Evolutionary conservation across 2,329 filamentous ascomycete genomes (phyloP).

Genomic region (Penicillium polonicum): DNA sequence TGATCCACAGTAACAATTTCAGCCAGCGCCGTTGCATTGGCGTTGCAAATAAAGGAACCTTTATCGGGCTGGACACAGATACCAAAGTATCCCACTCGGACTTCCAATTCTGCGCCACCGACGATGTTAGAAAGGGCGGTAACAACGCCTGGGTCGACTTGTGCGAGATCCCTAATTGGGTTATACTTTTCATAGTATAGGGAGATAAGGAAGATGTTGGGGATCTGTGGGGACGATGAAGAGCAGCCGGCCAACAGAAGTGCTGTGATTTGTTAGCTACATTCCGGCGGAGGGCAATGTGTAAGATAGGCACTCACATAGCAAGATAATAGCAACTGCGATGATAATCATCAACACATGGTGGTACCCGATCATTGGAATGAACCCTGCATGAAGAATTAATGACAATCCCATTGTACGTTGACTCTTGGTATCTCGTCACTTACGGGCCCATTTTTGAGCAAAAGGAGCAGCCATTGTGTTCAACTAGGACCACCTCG

Average conservation of each 20-base stretch:
- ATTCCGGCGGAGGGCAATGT: slow-evolving; percentile 9
- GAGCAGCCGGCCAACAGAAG: slow-evolving; percentile 93
- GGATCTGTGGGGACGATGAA: slow-evolving; percentile 91
- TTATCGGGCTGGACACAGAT: slow-evolving; percentile 93
- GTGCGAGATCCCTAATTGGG: slow-evolving; percentile 76
- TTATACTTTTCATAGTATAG: slow-evolving; percentile 91
- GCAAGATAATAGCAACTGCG: slow-evolving; percentile 84
- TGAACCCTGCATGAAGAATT: slow-evolving; percentile 46
- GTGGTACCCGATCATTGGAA: slow-evolving; percentile 66
- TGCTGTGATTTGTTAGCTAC: slow-evolving; percentile 54
- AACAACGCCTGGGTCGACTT: slow-evolving; percentile 86
- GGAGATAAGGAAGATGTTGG: slow-evolving; percentile 95
- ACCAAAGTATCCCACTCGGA: slow-evolving; percentile 94
- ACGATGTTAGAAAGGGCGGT: slow-evolving; percentile 88
- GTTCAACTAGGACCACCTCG: slow-evolving; percentile 11
- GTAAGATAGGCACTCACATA: slow-evolving; percentile 66
- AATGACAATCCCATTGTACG: not conserved
- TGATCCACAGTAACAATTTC: slow-evolving; percentile 86
- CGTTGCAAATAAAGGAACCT: slow-evolving; percentile 90
- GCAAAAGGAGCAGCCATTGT: slow-evolving; percentile 34
- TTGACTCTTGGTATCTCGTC: not conserved
- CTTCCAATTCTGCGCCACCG: slow-evolving; percentile 76
- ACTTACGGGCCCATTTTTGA: slow-evolving; percentile 39
- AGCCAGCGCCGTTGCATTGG: slow-evolving; percentile 91
- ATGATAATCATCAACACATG: slow-evolving; percentile 98